Percentiles rank a stretch among this genome's conserved stretches.
These are phyloP conservation scores for Diaporthe vexans DNA, from an alignment of 2,329 filamentous ascomycete genomes.

Conservation along the genomic window DNA sequence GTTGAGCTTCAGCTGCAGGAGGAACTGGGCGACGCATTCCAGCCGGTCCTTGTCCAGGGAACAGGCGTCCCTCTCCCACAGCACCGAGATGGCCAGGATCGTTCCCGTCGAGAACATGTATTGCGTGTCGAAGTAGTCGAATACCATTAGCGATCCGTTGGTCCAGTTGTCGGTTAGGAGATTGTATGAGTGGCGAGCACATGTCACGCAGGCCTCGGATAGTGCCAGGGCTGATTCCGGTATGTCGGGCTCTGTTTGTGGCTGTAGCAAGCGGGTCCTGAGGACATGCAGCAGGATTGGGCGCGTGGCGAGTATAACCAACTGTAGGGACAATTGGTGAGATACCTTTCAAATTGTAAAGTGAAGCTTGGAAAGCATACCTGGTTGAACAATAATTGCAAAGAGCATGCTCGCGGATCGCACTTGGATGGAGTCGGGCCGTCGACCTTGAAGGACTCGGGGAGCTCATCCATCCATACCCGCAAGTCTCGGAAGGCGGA, in stretches of 20 bases:
- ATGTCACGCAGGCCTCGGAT: conserved; percentile 9
- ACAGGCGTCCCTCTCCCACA: conserved; percentile 1
- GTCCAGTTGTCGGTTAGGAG: conserved; percentile 9
- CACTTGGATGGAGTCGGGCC: background rate
- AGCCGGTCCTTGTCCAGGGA: conserved; percentile 6
- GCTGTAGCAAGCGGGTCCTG: background rate
- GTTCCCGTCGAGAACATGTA: conserved; percentile 9
- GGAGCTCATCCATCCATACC: background rate
- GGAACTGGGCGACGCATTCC: background rate
- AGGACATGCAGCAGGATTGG: conserved; percentile 5
- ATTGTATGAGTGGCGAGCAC: background rate
- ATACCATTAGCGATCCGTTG: background rate
- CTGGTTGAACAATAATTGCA: conserved; percentile 12
- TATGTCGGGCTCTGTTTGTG: background rate
- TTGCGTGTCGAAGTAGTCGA: conserved; percentile 19
- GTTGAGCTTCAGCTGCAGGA: background rate
- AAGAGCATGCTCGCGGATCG: background rate
- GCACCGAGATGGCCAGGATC: conserved; percentile 1
- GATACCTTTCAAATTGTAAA: fast-evolving
- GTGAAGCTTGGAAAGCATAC: background rate
- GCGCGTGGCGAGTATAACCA: conserved; percentile 3
- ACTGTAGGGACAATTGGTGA: background rate
- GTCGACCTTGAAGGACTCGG: conserved; percentile 3
- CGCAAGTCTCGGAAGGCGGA: background rate
- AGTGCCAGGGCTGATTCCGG: conserved; percentile 4